These are phyloP conservation scores for Immersiella caudata DNA, from an alignment of 495 filamentous ascomycete species.

Conservation along the genomic window DNA sequence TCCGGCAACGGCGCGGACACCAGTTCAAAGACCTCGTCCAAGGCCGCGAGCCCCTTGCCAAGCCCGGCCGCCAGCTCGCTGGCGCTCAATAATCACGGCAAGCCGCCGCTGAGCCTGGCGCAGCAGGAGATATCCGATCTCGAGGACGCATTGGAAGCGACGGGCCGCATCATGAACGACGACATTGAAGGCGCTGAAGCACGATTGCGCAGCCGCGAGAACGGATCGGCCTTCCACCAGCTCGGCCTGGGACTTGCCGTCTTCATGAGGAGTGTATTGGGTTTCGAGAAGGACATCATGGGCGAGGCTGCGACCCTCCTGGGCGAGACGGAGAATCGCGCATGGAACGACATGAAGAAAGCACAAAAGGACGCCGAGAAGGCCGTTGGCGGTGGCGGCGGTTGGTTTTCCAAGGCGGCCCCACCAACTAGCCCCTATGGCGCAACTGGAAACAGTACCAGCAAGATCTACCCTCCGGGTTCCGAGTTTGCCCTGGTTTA, in stretches of 20 bases:
- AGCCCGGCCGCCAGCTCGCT: constrained; percentile 33
- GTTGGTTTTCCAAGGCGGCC: constrained; percentile 28
- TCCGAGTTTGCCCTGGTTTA: constrained; percentile 77
- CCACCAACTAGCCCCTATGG: constrained; percentile 1
- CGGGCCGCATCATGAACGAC: constrained; percentile 81
- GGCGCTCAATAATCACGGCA: constrained; percentile 30
- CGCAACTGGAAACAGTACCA: constrained; percentile 16
- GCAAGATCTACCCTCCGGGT: constrained; percentile 72
- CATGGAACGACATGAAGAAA: constrained; percentile 77
- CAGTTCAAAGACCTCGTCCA: constrained; percentile 31
- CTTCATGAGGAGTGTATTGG: constrained; percentile 84
- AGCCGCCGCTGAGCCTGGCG: constrained; percentile 28
- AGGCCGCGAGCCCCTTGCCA: constrained; percentile 21
- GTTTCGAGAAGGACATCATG: constrained; percentile 96
- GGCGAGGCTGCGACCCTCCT: constrained; percentile 76
- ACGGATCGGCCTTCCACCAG: constrained; percentile 89
- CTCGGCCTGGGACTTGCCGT: constrained; percentile 78
- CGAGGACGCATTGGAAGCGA: constrained; percentile 50
- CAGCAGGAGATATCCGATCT: constrained; percentile 44
- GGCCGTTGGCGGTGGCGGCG: constrained; percentile 28
- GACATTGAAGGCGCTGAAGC: constrained; percentile 86
- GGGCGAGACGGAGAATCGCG: constrained; percentile 73
- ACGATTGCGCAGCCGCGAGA: constrained; percentile 67
- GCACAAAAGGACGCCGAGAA: constrained; percentile 60
- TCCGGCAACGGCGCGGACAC: constrained; percentile 17